These are phyloP conservation scores for Abelmoschus esculentus DNA, from an alignment of 345 rosid genomes.

Conservation along the genomic window DNA sequence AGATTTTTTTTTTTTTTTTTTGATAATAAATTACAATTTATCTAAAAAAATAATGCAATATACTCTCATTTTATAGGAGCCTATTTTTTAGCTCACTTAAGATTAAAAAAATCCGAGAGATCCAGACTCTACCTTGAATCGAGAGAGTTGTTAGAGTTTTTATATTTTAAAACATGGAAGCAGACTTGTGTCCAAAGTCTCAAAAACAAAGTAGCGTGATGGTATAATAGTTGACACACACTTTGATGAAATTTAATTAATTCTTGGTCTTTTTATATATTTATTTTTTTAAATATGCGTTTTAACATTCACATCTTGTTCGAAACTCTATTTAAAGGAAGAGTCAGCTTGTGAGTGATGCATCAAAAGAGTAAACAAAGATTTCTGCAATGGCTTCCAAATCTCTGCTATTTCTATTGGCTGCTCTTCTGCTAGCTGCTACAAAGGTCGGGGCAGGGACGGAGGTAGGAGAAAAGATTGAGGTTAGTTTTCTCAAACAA, in stretches of 20 bases:
- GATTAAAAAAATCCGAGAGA: no score
- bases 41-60: no score
- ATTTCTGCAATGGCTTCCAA: slow-evolving; percentile 30
- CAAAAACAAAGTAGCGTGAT: slow-evolving; percentile 6
- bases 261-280: background rate
- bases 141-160: no score
- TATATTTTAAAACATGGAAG: background rate
- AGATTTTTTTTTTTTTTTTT: no score
- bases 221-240: background rate
- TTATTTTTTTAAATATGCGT: no score
- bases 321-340: background rate
- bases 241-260: background rate
- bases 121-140: no score
- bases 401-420: slow-evolving; percentile 19
- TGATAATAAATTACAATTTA: no score
- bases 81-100: no score
- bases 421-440: slow-evolving; percentile 24
- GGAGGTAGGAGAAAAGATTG: background rate
- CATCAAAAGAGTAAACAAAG: background rate
- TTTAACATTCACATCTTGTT: no score
- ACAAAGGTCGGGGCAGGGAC: no score
- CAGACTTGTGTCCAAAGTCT: background rate
- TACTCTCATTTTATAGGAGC: no score
- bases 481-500: slow-evolving; percentile 1
- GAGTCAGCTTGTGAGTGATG: background rate